phyloP scores from a whole-genome alignment of 129 eudicot species.

The Arctium minus region DNA sequence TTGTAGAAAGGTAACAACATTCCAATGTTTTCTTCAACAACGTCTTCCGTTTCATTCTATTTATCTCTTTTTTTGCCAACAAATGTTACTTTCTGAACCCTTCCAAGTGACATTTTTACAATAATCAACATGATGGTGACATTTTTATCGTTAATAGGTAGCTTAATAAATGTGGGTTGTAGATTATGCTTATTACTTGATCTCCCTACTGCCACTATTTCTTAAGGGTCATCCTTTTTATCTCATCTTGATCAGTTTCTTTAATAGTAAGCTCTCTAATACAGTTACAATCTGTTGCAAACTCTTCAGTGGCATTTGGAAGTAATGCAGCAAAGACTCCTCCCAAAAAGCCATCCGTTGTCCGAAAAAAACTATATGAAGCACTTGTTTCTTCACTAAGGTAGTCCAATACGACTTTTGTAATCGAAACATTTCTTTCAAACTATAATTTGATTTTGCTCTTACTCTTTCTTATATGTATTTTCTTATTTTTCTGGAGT shows the following conservation, averaged over 20 bases:
- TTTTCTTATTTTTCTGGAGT: not conserved
- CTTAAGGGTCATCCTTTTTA: not conserved
- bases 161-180: too few relatives aligned
- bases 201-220: not conserved
- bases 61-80: not conserved
- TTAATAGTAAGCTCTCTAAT: slow-evolving; percentile 32
- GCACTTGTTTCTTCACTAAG: slow-evolving; percentile 60
- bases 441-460: not conserved
- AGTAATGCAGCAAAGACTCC: slow-evolving; percentile 62
- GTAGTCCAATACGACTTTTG: slow-evolving; percentile 42
- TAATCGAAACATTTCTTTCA: not conserved
- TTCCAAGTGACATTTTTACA: not conserved
- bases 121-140: not conserved
- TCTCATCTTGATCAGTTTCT: not conserved
- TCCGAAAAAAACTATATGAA: slow-evolving; percentile 71
- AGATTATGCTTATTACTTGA: not conserved
- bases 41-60: not conserved
- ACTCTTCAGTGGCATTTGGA: slow-evolving; percentile 36
- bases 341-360: slow-evolving; percentile 49
- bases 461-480: not conserved
- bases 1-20: too few relatives aligned
- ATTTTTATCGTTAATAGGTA: not conserved
- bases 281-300: slow-evolving; percentile 36
- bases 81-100: not conserved
- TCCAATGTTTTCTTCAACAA: not conserved